These are phyloP conservation scores for Teratosphaeria viscida DNA, from an alignment of 2,329 filamentous ascomycete species.

Conservation along the genomic window DNA sequence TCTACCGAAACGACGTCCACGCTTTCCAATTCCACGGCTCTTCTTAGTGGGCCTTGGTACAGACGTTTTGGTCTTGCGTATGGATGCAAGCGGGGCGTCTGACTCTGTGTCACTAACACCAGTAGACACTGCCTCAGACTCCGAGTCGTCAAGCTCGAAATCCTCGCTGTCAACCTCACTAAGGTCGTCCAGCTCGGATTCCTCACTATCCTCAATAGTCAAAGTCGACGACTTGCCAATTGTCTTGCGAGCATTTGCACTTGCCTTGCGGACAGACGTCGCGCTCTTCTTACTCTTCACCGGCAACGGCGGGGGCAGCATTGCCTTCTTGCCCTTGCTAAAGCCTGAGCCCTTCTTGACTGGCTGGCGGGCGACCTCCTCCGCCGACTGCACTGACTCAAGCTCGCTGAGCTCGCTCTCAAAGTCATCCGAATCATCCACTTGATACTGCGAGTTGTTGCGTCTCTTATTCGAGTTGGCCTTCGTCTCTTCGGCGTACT, in stretches of 20 bases:
- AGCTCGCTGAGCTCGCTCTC: conserved; percentile 22
- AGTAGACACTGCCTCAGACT: conserved; percentile 18
- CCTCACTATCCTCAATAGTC: conserved; percentile 31
- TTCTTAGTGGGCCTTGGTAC: conserved; percentile 4
- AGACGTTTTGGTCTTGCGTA: neutral
- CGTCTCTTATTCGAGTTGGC: conserved; percentile 16
- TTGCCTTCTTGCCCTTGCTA: conserved; percentile 9
- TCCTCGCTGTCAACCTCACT: conserved; percentile 18
- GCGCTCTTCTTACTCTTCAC: conserved; percentile 10
- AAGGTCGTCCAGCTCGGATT: conserved; percentile 24
- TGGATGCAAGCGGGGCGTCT: conserved; percentile 9
- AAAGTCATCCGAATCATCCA: conserved; percentile 22
- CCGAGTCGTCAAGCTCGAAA: conserved; percentile 21
- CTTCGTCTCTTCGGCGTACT: conserved; percentile 17
- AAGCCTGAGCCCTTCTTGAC: conserved; percentile 1
- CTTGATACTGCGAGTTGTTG: conserved; percentile 10
- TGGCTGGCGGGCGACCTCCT: conserved; percentile 6
- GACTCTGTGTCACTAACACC: conserved; percentile 25
- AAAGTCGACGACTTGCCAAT: conserved; percentile 18
- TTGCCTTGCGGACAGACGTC: conserved; percentile 11
- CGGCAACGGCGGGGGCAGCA: neutral
- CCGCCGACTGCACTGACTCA: conserved; percentile 14
- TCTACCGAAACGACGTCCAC: conserved; percentile 15
- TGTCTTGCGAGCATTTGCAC: conserved; percentile 14
- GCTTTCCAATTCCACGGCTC: neutral